Percentiles rank a stretch among this genome's conserved stretches.
Conservation (phyloP, 2,329 filamentous ascomycete species). For the Aspergillus sp. region DNA sequence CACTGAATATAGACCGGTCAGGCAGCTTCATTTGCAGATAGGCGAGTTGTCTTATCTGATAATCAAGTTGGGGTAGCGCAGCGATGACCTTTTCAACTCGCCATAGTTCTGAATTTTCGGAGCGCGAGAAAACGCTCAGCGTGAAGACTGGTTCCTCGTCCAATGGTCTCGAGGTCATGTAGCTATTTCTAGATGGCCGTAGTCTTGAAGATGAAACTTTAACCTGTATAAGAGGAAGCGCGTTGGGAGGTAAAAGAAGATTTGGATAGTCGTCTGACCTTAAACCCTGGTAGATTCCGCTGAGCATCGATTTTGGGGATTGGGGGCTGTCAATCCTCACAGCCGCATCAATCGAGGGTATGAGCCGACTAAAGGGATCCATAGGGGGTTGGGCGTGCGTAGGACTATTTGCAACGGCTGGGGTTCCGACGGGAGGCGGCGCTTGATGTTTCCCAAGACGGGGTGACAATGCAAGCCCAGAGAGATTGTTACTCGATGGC, state of each 20-base stretch:
- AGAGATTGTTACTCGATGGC: conserved; percentile 59
- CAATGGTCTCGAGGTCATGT: conserved; percentile 73
- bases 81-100: conserved; percentile 87
- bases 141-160: conserved; percentile 96
- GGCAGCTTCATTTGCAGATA: conserved; percentile 74
- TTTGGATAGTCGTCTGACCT: conserved; percentile 84
- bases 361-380: conserved; percentile 18
- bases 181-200: conserved; percentile 83
- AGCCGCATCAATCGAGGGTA: conserved; percentile 39
- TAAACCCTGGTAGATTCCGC: conserved; percentile 70
- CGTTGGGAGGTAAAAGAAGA: conserved; percentile 81
- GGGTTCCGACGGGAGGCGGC: conserved; percentile 59
- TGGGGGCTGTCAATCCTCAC: conserved; percentile 37
- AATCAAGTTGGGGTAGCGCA: conserved; percentile 78
- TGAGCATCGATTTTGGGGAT: conserved; percentile 32
- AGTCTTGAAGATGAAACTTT: conserved; percentile 92
- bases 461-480: conserved; percentile 64
- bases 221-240: conserved; percentile 79
- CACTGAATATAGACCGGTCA: conserved; percentile 81
- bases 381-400: conserved; percentile 12
- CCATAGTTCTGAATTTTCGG: conserved; percentile 70
- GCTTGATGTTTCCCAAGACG: conserved; percentile 72
- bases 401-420: conserved; percentile 30
- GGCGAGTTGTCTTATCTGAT: conserved; percentile 72
- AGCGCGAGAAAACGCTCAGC: conserved; percentile 77